phyloP scores from a whole-genome alignment of 1,284 basidiomycete species.

The Naganishia sp. region DNA sequence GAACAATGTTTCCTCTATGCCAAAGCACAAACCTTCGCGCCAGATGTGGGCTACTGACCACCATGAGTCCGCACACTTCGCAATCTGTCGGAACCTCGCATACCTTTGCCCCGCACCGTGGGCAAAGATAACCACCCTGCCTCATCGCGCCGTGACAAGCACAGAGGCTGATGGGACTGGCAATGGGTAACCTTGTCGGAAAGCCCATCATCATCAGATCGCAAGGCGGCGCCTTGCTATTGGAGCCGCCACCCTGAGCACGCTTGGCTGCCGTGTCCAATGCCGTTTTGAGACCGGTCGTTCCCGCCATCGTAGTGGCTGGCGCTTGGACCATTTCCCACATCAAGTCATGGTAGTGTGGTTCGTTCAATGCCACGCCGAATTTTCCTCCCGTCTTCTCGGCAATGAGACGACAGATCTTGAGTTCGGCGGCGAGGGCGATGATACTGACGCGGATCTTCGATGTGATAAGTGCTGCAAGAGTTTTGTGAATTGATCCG shows the following conservation, averaged over 20 bases:
- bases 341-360: conserved; percentile 90
- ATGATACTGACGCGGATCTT: conserved; percentile 90
- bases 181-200: conserved; percentile 75
- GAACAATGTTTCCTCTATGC: too few species aligned
- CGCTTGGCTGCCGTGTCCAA: conserved; percentile 55
- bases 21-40: conserved; percentile 75
- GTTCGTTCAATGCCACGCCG: conserved; percentile 94
- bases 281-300: conserved; percentile 53
- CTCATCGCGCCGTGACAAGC: conserved; percentile 90
- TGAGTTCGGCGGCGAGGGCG: conserved; percentile 93
- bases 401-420: conserved; percentile 87
- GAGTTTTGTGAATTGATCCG: conserved; percentile 90
- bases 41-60: conserved; percentile 95
- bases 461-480: conserved; percentile 74
- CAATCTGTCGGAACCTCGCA: conserved; percentile 99
- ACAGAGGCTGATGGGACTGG: conserved; percentile 76
- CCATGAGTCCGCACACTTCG: conserved; percentile 93
- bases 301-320: conserved; percentile 63
- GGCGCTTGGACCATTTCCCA: conserved; percentile 96
- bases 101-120: conserved; percentile 84
- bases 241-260: conserved; percentile 32
- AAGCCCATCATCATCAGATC: conserved; percentile 99
- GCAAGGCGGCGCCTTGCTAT: conserved; percentile 65
- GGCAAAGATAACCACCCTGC: conserved; percentile 90
- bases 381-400: conserved; percentile 88